Percentiles rank a stretch among this genome's conserved stretches.
Evolutionary conservation across 768 basidiomycete species (phyloP).

Genomic region (Collybiopsis luxurians): DNA sequence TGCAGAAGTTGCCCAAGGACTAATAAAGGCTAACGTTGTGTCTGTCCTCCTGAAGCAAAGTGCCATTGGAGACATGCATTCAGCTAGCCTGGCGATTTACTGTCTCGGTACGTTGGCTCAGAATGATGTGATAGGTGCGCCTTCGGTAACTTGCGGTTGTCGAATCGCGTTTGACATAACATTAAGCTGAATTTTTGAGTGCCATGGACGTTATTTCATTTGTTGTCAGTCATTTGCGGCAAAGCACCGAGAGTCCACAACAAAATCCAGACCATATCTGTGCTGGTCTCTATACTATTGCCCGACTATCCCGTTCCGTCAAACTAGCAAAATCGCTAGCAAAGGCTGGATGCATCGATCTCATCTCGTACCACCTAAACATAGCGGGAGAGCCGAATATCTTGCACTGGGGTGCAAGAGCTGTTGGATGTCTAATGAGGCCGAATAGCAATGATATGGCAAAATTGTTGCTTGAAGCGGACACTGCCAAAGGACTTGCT

Average conservation of each 20-base stretch:
- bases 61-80: conserved; percentile 15
- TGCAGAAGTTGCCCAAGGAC: conserved; percentile 20
- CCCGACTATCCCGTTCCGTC: conserved; percentile 23
- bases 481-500: conserved; percentile 21
- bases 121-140: conserved; percentile 18
- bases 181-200: conserved; percentile 19
- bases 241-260: conserved; percentile 8
- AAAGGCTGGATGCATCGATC: conserved; percentile 17
- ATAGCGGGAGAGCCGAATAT: conserved; percentile 18
- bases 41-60: conserved; percentile 14
- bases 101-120: conserved; percentile 19
- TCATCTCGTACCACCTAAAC: conserved; percentile 16
- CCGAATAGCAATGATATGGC: conserved; percentile 24
- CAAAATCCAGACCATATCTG: conserved; percentile 18
- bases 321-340: conserved; percentile 22
- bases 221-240: conserved; percentile 18
- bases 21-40: conserved; percentile 19
- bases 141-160: no score
- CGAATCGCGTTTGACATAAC: no score
- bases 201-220: conserved; percentile 14
- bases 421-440: conserved; percentile 24
- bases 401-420: conserved; percentile 19
- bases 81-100: conserved; percentile 19
- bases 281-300: conserved; percentile 20
- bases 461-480: conserved; percentile 20